These are phyloP conservation scores for Canavalia ensiformis DNA, from an alignment of 306 rosid species.

Conservation along the genomic window DNA sequence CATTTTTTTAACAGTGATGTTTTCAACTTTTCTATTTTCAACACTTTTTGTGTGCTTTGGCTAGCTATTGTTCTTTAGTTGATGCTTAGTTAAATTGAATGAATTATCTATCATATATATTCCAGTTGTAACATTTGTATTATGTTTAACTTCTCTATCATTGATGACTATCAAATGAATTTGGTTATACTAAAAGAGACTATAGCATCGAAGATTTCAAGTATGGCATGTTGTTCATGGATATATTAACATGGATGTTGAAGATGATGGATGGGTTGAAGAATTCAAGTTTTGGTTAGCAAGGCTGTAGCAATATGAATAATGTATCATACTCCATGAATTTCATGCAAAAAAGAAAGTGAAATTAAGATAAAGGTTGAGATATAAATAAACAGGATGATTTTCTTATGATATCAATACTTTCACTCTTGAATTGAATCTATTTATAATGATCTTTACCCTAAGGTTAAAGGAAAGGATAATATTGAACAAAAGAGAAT, in stretches of 20 bases:
- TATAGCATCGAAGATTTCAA: neutral
- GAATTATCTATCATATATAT: too few species aligned
- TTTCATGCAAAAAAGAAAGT: neutral
- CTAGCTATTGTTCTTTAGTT: too few species aligned
- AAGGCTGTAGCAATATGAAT: neutral
- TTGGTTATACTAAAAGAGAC: neutral
- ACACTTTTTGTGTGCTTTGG: too few species aligned
- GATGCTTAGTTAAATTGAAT: too few species aligned
- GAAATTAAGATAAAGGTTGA: neutral
- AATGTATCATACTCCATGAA: neutral
- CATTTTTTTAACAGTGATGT: too few species aligned
- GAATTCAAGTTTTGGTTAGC: neutral
- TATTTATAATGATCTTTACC: neutral
- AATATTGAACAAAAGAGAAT: conserved; percentile 36
- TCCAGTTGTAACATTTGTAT: too few species aligned
- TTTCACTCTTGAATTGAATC: neutral
- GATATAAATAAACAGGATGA: neutral
- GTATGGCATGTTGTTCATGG: neutral
- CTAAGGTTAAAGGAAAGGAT: conserved; percentile 33
- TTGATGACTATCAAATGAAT: neutral
- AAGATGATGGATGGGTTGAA: neutral
- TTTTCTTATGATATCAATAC: neutral
- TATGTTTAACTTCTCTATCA: too few species aligned
- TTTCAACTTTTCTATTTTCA: too few species aligned
- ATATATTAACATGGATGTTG: neutral